A percentile compares a stretch with the other conserved stretches of the same genome.
Conservation (phyloP, 768 basidiomycete genomes). For the Kwoniella sp. region DNA sequence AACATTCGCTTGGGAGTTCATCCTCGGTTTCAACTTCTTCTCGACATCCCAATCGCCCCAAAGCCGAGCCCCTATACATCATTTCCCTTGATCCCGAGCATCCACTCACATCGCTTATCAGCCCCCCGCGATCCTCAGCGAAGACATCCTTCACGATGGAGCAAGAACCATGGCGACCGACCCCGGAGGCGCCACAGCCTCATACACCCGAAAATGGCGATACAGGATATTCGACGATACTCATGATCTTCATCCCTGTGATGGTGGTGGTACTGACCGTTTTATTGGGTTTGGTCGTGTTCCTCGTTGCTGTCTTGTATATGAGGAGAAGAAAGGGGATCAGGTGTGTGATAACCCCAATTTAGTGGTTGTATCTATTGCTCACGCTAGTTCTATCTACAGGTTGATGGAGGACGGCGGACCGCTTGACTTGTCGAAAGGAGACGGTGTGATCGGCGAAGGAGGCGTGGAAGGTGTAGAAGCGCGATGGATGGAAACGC, state of each 20-base stretch:
- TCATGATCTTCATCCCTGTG: constrained; percentile 76
- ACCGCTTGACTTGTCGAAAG: constrained; percentile 87
- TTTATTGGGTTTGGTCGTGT: constrained; percentile 85
- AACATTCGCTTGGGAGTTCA: too few species aligned
- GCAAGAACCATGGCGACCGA: constrained; percentile 5
- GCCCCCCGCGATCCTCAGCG: neutral
- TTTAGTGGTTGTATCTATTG: constrained; percentile 52
- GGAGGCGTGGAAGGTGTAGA: constrained; percentile 93
- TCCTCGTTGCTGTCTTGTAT: constrained; percentile 84
- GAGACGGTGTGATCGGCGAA: constrained; percentile 80
- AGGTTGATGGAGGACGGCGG: constrained; percentile 74
- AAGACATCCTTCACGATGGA: neutral
- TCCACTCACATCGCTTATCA: too few species aligned
- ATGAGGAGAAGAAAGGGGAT: constrained; percentile 58
- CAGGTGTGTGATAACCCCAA: constrained; percentile 31
- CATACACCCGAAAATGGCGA: constrained; percentile 6
- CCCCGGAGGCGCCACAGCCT: neutral
- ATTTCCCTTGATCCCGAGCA: too few species aligned
- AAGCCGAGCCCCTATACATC: too few species aligned
- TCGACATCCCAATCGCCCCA: too few species aligned
- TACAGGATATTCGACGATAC: constrained; percentile 23
- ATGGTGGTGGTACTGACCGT: constrained; percentile 91
- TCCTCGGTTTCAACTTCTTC: too few species aligned
- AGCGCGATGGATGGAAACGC: constrained; percentile 86
- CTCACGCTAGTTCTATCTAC: constrained; percentile 67